Base-by-base conservation (phyloP, 768 basidiomycete genomes). In the Pleurotus tuber-regium region DNA sequence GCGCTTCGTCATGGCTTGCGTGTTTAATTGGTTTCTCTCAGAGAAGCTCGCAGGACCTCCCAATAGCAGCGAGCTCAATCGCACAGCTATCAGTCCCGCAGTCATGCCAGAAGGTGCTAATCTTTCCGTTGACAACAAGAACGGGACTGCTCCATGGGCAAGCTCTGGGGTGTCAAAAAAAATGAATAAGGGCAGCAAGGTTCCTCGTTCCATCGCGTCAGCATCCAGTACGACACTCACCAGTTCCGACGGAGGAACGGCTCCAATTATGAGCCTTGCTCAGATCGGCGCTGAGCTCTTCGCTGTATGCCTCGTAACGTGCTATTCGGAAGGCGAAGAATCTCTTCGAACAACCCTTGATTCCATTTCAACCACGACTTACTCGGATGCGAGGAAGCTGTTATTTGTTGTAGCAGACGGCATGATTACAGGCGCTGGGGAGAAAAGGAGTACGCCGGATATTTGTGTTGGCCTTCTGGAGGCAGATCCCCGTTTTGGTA, bases 21-120 rank as follows among this genome's bases (percentile, higher is more conserved):
- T 96, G 35, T 99, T 98, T 78, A 93, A 84, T 61, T 99, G 97
- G 97, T 96, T 92, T 74, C 72, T 98, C 43, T 95, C 94, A 8
- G 81, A 80, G 6, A 79, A 79, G 50, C 78, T 98, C 28, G 88
- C 93, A 14, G 83, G 84, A 9, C 83, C 91, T 21, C 91, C 91
- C 0, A 79, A 79, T 54, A 83, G 66, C 54, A 78, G 77, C 53
- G 78, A 91, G 46, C 76, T 98, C 29, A 84, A 86, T 57, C 79
- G 92, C 38, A 82, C 86, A 11, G 96, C 84, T 44, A 91, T 99
- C 65, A 92, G 89, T 61, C 96, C 96, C 14, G 90, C 92, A 1
- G 96, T 99, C 54, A 82, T 99, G 82, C 96, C 96, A 2, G 92
- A 88, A 65, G 96, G 97, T 26, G 96, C 97, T 40, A 98, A 96